Evolutionary conservation across 495 filamentous ascomycete species (phyloP).

Genomic region (Aeminium ludgeri): DNA sequence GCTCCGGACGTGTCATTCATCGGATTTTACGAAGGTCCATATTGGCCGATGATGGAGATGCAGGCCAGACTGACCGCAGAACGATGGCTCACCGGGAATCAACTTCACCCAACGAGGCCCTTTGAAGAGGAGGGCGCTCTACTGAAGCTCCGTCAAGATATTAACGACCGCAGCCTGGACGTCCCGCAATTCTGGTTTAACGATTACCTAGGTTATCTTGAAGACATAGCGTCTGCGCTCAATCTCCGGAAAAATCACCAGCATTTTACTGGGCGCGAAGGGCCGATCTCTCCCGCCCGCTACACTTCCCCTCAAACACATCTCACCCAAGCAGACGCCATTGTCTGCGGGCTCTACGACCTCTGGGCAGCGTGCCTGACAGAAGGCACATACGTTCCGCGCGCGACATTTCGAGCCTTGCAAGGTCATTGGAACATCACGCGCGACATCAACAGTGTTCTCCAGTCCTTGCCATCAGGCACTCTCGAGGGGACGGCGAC

Average conservation of each 20-base stretch:
- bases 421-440: constrained; percentile 55
- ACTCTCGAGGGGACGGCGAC: constrained; percentile 41
- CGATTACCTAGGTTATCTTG: constrained; percentile 66
- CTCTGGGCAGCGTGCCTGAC: constrained; percentile 9
- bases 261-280: constrained; percentile 4
- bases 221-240: constrained; percentile 44
- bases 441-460: constrained; percentile 30
- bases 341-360: constrained; percentile 10
- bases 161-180: constrained; percentile 25
- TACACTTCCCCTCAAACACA: background rate
- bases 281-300: constrained; percentile 9
- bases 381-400: constrained; percentile 31
- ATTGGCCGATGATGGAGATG: constrained; percentile 78
- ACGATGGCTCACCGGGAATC: constrained; percentile 21
- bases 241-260: constrained; percentile 24
- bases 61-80: constrained; percentile 52
- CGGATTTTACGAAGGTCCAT: constrained; percentile 72
- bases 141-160: constrained; percentile 6
- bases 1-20: constrained; percentile 60
- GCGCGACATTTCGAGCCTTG: constrained; percentile 55
- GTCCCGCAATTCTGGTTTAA: constrained; percentile 62
- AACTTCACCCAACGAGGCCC: background rate
- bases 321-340: constrained; percentile 4
- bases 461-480: constrained; percentile 39
- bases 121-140: constrained; percentile 8